Conservation (phyloP, 345 rosid genomes). For the Pugionium dolabratum region DNA sequence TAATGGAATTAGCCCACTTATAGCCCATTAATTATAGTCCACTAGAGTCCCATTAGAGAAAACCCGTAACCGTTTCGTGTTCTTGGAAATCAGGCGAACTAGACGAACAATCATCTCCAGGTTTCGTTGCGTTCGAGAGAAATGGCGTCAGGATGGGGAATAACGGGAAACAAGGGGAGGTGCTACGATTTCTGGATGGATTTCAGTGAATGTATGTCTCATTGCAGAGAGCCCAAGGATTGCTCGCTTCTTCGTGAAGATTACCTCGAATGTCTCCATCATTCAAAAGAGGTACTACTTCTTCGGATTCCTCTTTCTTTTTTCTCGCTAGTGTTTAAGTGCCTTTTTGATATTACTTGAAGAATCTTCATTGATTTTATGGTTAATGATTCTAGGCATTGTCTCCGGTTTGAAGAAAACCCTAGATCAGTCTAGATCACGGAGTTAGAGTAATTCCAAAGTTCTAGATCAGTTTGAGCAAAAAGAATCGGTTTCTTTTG, state of each 20-base stretch:
- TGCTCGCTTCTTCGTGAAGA: slow-evolving; percentile 88
- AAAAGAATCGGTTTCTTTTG: not conserved
- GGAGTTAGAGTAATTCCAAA: slow-evolving; percentile 2
- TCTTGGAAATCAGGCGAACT: slow-evolving; percentile 1
- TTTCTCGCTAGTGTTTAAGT: not conserved
- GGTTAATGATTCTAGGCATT: not conserved
- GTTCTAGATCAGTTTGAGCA: slow-evolving; percentile 1
- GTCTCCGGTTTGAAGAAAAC: not conserved
- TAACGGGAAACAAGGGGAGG: slow-evolving; percentile 88
- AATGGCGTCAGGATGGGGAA: slow-evolving; percentile 99
- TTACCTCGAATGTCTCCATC: slow-evolving; percentile 98
- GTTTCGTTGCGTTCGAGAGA: not conserved
- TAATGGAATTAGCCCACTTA: not conserved
- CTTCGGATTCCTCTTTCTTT: not conserved
- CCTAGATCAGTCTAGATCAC: not conserved
- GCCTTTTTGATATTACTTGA: not conserved
- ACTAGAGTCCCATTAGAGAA: not conserved
- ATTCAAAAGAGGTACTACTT: slow-evolving; percentile 80
- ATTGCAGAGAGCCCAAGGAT: slow-evolving; percentile 93
- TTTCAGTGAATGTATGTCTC: slow-evolving; percentile 91
- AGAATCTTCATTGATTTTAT: not conserved
- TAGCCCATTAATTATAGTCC: slow-evolving; percentile 21
- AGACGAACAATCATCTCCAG: not conserved
- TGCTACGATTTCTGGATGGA: slow-evolving; percentile 82
- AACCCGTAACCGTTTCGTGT: slow-evolving; percentile 17